Evolutionary conservation across 2,329 filamentous ascomycete species (phyloP).

Genomic region (Alternaria triticina): DNA sequence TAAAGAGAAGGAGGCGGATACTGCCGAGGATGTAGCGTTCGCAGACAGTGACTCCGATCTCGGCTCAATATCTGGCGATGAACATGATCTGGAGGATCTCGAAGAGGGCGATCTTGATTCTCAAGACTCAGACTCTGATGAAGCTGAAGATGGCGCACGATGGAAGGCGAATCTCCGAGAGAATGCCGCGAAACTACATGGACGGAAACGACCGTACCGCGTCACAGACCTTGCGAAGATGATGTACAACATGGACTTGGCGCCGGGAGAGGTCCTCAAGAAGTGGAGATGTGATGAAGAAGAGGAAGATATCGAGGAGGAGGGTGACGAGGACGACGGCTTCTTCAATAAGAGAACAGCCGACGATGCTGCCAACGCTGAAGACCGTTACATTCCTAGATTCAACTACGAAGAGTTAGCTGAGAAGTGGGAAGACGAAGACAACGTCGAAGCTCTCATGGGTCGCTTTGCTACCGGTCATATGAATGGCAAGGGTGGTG

Average conservation of each 20-base stretch:
- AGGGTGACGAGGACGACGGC: slow-evolving; percentile 69
- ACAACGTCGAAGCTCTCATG: slow-evolving; percentile 76
- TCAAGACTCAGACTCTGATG: slow-evolving; percentile 60
- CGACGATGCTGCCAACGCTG: slow-evolving; percentile 58
- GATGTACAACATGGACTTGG: slow-evolving; percentile 85
- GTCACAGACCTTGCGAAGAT: slow-evolving; percentile 82
- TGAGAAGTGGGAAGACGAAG: slow-evolving; percentile 81
- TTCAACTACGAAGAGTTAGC: slow-evolving; percentile 84
- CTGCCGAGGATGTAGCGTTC: slow-evolving; percentile 78
- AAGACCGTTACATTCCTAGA: slow-evolving; percentile 79
- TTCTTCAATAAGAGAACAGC: slow-evolving; percentile 66
- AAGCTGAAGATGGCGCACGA: slow-evolving; percentile 74
- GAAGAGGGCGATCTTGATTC: slow-evolving; percentile 59
- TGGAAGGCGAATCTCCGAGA: slow-evolving; percentile 91
- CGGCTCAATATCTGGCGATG: slow-evolving; percentile 77
- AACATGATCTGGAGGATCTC: slow-evolving; percentile 35
- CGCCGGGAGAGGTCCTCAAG: slow-evolving; percentile 75
- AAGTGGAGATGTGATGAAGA: slow-evolving; percentile 77
- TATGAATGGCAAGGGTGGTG: slow-evolving; percentile 54
- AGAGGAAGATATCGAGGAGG: slow-evolving; percentile 58
- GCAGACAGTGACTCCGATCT: slow-evolving; percentile 97
- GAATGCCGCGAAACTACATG: slow-evolving; percentile 74
- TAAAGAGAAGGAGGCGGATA: slow-evolving; percentile 34
- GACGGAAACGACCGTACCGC: slow-evolving; percentile 73
- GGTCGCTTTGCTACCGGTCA: slow-evolving; percentile 76